These are phyloP conservation scores for Penicillium fimorum DNA, from an alignment of 495 filamentous ascomycete species.

Conservation along the genomic window DNA sequence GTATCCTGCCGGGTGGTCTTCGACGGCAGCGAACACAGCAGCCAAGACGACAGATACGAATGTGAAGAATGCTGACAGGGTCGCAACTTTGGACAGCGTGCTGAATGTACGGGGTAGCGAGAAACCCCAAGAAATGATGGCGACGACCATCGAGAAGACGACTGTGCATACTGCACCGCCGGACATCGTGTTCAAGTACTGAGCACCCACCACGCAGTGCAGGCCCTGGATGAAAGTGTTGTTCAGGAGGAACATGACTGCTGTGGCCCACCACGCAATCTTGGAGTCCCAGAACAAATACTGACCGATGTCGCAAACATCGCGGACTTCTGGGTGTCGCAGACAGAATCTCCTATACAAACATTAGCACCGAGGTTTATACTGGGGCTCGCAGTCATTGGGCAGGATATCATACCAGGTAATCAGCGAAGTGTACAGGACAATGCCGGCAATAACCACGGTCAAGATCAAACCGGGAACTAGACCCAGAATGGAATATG, in stretches of 20 bases:
- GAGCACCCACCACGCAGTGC: slow-evolving; percentile 74
- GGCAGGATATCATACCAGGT: slow-evolving; percentile 58
- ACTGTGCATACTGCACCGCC: slow-evolving; percentile 66
- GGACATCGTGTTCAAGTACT: slow-evolving; percentile 84
- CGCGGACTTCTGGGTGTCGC: slow-evolving; percentile 79
- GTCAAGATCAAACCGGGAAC: slow-evolving; percentile 87
- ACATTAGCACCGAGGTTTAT: not conserved
- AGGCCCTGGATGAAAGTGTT: slow-evolving; percentile 87
- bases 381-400: not conserved
- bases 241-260: slow-evolving; percentile 85
- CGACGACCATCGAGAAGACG: slow-evolving; percentile 66
- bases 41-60: slow-evolving; percentile 82
- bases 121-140: slow-evolving; percentile 67
- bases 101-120: slow-evolving; percentile 81
- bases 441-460: slow-evolving; percentile 66
- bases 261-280: slow-evolving; percentile 80
- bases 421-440: slow-evolving; percentile 82
- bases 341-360: slow-evolving; percentile 72
- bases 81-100: slow-evolving; percentile 71
- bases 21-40: slow-evolving; percentile 71
- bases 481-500: slow-evolving; percentile 79
- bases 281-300: slow-evolving; percentile 78
- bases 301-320: slow-evolving; percentile 89
- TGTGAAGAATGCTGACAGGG: slow-evolving; percentile 75
- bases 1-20: slow-evolving; percentile 65